A percentile compares a stretch with the other conserved stretches of the same genome.
phyloP scores from a whole-genome alignment of 2,329 filamentous ascomycete genomes.

The Hypoxylon sp. region DNA sequence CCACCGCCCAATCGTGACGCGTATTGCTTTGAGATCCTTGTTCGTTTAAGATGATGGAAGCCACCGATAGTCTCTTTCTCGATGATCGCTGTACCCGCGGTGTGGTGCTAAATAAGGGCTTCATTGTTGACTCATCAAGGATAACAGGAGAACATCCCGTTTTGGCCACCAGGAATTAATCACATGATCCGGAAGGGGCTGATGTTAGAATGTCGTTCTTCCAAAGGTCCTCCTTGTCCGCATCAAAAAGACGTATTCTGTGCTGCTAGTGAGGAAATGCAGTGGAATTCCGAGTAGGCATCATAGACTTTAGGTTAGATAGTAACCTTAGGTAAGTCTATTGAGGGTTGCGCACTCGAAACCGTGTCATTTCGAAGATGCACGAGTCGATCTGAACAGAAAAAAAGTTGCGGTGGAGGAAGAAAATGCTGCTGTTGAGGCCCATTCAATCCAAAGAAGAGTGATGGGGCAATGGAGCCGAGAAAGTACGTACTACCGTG shows the following conservation, averaged over 20 bases:
- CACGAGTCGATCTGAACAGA: conserved; percentile 19
- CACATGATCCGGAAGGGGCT: conserved; percentile 40
- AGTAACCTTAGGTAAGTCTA: not conserved
- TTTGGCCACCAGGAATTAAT: conserved; percentile 31
- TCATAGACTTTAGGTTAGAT: conserved; percentile 8
- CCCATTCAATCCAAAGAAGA: conserved; percentile 25
- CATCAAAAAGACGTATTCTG: conserved; percentile 13
- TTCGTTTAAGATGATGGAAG: conserved; percentile 49
- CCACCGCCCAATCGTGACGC: conserved; percentile 50
- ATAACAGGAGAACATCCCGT: conserved; percentile 7
- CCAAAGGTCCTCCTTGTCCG: conserved; percentile 32
- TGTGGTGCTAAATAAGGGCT: conserved; percentile 17
- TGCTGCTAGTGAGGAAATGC: not conserved
- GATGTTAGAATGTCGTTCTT: conserved; percentile 37
- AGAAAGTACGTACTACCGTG: conserved; percentile 1
- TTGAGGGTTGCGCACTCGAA: not conserved
- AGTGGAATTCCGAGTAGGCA: not conserved
- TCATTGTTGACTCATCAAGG: conserved; percentile 46
- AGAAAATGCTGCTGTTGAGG: conserved; percentile 24
- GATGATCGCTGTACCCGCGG: conserved; percentile 25
- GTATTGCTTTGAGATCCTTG: conserved; percentile 44
- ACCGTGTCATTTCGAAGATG: conserved; percentile 19
- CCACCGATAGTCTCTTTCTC: conserved; percentile 40
- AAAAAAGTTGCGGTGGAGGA: conserved; percentile 29
- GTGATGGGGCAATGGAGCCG: conserved; percentile 7